Conservation (phyloP, 352 stramenopile genomes). For the Phytophthora syringae region DNA sequence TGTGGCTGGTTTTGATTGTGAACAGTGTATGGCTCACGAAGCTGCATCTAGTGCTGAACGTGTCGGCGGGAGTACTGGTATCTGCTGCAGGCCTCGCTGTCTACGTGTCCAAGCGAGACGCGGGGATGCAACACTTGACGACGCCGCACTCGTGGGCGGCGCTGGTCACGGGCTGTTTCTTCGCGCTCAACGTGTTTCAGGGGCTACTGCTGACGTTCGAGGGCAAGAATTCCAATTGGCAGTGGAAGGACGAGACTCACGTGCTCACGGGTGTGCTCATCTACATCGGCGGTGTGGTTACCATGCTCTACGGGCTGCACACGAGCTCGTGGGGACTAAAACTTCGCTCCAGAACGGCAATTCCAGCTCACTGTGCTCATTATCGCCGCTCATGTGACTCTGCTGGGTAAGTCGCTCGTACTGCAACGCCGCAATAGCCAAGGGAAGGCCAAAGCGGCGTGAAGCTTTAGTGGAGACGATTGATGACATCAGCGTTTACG, state of each 20-base stretch:
- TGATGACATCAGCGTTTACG: constrained; percentile 17
- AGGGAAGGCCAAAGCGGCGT: constrained; percentile 17
- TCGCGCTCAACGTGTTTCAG: constrained; percentile 72
- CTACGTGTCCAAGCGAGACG: constrained; percentile 45
- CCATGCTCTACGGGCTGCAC: constrained; percentile 57
- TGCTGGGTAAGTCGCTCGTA: constrained; percentile 47
- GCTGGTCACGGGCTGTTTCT: constrained; percentile 58
- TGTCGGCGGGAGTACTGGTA: constrained; percentile 49
- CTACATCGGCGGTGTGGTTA: constrained; percentile 58
- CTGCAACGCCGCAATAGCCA: constrained; percentile 21
- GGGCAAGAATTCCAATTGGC: constrained; percentile 56
- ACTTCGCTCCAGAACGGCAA: constrained; percentile 44
- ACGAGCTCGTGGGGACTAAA: constrained; percentile 46
- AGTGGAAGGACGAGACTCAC: constrained; percentile 81
- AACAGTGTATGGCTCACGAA: constrained; percentile 60
- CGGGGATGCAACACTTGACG: constrained; percentile 44
- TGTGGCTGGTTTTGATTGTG: not conserved
- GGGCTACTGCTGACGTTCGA: constrained; percentile 72
- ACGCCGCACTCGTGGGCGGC: constrained; percentile 63
- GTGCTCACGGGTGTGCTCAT: constrained; percentile 61
- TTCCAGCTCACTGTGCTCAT: constrained; percentile 59
- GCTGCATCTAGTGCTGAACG: constrained; percentile 60
- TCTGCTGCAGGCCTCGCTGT: constrained; percentile 37
- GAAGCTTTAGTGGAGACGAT: constrained; percentile 6
- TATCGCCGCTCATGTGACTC: constrained; percentile 51